A percentile compares a stretch with the other conserved stretches of the same genome.
These are phyloP conservation scores for Antitrichia curtipendula DNA, from an alignment of 225 moss, liverwort and hornwort genomes.

Conservation along the genomic window DNA sequence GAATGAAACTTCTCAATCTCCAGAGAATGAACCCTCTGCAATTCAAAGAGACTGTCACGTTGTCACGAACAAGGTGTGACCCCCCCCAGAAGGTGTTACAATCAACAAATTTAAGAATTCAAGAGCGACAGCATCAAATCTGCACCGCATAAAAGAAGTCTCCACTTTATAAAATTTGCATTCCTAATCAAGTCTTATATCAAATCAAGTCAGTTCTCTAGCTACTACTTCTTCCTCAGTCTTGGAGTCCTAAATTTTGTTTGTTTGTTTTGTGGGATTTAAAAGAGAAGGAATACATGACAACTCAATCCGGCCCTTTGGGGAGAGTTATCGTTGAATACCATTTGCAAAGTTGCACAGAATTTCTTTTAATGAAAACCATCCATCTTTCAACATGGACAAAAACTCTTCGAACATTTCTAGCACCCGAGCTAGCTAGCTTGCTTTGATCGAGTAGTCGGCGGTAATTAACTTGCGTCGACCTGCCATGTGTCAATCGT, in stretches of 20 bases:
- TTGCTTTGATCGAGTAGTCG: not conserved
- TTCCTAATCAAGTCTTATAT: not conserved
- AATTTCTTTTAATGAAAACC: not conserved
- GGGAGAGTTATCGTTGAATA: not conserved
- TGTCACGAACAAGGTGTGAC: no score
- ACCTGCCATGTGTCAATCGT: not conserved
- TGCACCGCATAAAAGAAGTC: accelerated
- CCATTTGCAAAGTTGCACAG: not conserved
- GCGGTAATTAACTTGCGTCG: no score
- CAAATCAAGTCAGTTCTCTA: not conserved
- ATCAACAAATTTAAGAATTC: not conserved
- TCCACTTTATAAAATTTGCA: not conserved
- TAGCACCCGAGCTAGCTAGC: not conserved
- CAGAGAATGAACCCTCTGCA: no score
- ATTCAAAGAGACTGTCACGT: no score
- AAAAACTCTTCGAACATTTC: not conserved
- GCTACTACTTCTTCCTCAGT: not conserved
- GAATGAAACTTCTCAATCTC: no score
- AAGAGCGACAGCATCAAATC: not conserved
- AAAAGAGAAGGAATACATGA: not conserved
- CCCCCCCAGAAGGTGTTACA: no score
- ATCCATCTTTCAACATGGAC: not conserved
- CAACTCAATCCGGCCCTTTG: not conserved
- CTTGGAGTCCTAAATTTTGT: not conserved
- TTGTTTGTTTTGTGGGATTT: not conserved